phyloP scores from a whole-genome alignment of 2,329 filamentous ascomycete genomes.

The Tolypocladium album region DNA sequence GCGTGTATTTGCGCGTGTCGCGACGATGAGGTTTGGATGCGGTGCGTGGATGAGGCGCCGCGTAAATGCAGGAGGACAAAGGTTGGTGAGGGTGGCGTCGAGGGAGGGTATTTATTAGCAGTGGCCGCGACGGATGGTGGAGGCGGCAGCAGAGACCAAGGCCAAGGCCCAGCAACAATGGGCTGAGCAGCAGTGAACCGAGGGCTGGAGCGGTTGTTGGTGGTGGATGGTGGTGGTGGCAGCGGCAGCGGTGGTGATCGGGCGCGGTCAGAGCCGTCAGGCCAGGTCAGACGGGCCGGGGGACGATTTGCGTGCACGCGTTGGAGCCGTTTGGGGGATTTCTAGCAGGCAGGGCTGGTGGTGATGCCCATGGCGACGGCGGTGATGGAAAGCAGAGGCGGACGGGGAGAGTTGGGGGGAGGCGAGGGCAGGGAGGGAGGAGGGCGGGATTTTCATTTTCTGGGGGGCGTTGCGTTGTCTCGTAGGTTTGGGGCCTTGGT shows the following conservation, averaged over 20 bases:
- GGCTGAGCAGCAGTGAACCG: background rate
- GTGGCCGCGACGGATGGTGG: background rate
- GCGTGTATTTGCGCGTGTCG: background rate
- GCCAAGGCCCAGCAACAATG: background rate
- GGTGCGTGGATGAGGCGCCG: background rate
- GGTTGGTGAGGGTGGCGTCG: background rate
- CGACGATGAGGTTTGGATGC: slow-evolving; percentile 4
- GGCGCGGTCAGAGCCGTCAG: slow-evolving; percentile 5
- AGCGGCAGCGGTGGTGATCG: slow-evolving; percentile 8
- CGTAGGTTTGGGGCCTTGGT: slow-evolving; percentile 26
- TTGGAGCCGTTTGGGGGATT: background rate
- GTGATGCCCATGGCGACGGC: slow-evolving; percentile 11
- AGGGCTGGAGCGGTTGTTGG: background rate
- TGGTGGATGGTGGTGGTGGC: slow-evolving; percentile 4
- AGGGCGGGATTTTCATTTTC: slow-evolving; percentile 18
- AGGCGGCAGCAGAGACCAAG: background rate
- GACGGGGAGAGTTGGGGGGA: slow-evolving; percentile 10
- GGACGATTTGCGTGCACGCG: background rate
- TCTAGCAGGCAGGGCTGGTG: slow-evolving; percentile 1
- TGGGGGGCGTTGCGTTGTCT: slow-evolving; percentile 21
- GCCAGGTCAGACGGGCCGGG: slow-evolving; percentile 6
- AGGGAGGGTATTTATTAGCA: background rate
- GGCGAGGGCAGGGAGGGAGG: slow-evolving; percentile 13
- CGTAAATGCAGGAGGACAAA: slow-evolving; percentile 2
- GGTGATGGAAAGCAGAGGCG: slow-evolving; percentile 13